Evolutionary conservation across 83 land plant species (phyloP), one percentile per base, ranked within the genome.

Genomic region (Diphasiastrum complanatum): DNA sequence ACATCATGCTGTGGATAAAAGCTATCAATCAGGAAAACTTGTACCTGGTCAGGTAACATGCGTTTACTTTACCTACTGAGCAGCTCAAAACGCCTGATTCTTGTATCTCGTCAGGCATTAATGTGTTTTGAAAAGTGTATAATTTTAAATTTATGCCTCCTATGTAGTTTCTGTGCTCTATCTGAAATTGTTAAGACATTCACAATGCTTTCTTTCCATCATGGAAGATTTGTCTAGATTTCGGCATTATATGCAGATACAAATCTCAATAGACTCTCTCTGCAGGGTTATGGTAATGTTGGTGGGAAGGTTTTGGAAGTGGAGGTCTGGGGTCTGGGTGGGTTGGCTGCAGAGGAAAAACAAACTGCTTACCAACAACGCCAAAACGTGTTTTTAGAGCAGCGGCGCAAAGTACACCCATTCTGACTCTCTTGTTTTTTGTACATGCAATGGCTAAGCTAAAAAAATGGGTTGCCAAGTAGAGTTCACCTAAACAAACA

Each of bases 251-350:
- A 41, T 0, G n/a, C 12, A 0, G 45, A 41, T 22, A 11, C 53
- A n/a, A 26, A 19, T 18, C 18, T 30, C 11, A 26, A 18, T 16
- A 45, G 14, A 45, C 59, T 26, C 20, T 4, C 59, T 46, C 1
- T 57, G 33, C 63, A 92, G 95, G 87, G 83, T 0, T 92, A 75
- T 64, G 66, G 62, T 28, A 62, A 83, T 20, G 58, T 74, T 33
- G 75, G 77, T 69, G 85, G 85, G 40, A 56, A 70, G 27, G 71
- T 92, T 43, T 36, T 64, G 33, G 91, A 85, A 31, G 87, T 88
- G 28, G 95, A 88, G 57, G 85, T 73, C 4, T 92, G 97, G 95
- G 97, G 91, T 34, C 70, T 92, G 6, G 91, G 97, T 36, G 91
- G 95, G 5, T 66, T 53, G 36, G 45, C 47, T 12, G 82, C 84